Base-by-base conservation (phyloP, 208 protist genomes). In the Wallacemonas sp. region DNA sequence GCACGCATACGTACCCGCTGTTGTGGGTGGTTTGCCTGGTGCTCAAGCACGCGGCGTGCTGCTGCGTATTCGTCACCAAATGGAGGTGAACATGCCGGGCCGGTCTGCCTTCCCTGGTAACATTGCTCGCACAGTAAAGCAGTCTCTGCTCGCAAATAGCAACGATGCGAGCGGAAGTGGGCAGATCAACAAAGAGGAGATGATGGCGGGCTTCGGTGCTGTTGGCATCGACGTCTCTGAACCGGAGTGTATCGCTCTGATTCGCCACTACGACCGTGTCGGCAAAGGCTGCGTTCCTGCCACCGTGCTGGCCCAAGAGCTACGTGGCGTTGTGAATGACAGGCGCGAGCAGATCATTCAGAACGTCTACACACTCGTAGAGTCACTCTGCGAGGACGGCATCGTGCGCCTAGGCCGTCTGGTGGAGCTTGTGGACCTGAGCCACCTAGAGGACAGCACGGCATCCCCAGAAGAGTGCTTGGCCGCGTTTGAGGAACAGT, bases 261-360 rank as follows among this genome's bases (percentile, higher is more conserved):
- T 94, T 28, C 82, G 82, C 28, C 79, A 76, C 55, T 92, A 87
- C 56, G 90, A 95, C 74, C 3, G 66, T 11, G 60, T 76, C 22
- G 81, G 72, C 26, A 46, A 70, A 47, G 72, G 69, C 14, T 82
- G 71, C 0, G 73, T 82, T 19, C 59, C 77, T 14, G 76, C 90
- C 46, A 46, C 46, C 5, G 72, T 36, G 22, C 60, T 97, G 26
- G 74, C 88, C 6, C 53, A 81, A 11, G 85, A 70, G 28, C 51
- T 97, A 17, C 83, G 93, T 15, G 93, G 93, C 1, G 59, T 68
- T 17, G 46, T 94, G 70, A 89, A 77, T 44, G 82, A 88, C 42
- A 73, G 88, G 33, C 85, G 93, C 15, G 62, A 68, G 49, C 68
- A 80, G 39, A 28, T 96, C 41, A 72, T 89, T 8, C 64, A 81